phyloP scores from a whole-genome alignment of 345 rosid genomes.

The Physaria fendleri region DNA sequence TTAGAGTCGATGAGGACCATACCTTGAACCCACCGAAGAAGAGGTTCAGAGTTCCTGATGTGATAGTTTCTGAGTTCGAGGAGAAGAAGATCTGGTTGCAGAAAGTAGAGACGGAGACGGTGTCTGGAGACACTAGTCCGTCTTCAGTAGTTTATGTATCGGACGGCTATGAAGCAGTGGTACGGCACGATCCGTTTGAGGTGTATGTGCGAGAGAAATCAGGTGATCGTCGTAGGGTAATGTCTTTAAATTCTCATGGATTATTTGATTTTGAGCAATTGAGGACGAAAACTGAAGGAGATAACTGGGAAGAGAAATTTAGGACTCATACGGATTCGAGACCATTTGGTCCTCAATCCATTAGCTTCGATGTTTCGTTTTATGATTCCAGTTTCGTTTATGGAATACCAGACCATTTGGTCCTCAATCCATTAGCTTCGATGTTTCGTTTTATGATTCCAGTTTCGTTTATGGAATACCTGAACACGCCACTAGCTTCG shows the following conservation, averaged over 20 bases:
- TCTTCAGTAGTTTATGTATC: constrained; percentile 63
- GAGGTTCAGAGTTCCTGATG: constrained; percentile 88
- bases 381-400: constrained; percentile 72
- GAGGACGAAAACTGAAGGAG: constrained; percentile 56
- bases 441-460: constrained; percentile 80
- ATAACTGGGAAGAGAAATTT: constrained; percentile 92
- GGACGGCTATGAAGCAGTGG: constrained; percentile 68
- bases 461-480: constrained; percentile 89
- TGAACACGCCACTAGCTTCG: constrained; percentile 85
- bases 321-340: constrained; percentile 70
- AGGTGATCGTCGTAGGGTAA: constrained; percentile 44
- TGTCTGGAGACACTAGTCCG: constrained; percentile 41
- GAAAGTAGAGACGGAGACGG: constrained; percentile 43
- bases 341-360: constrained; percentile 87
- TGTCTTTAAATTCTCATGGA: constrained; percentile 76
- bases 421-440: constrained; percentile 91
- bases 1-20: constrained; percentile 78
- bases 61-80: constrained; percentile 55
- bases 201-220: constrained; percentile 61
- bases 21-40: constrained; percentile 46
- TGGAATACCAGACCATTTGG: constrained; percentile 93
- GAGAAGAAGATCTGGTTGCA: constrained; percentile 67
- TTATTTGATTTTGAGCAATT: constrained; percentile 90
- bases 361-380: constrained; percentile 91
- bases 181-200: constrained; percentile 83